Evolutionary conservation across 1,284 basidiomycete species (phyloP).

Genomic region (Melanopsichium pennsylvanicum): DNA sequence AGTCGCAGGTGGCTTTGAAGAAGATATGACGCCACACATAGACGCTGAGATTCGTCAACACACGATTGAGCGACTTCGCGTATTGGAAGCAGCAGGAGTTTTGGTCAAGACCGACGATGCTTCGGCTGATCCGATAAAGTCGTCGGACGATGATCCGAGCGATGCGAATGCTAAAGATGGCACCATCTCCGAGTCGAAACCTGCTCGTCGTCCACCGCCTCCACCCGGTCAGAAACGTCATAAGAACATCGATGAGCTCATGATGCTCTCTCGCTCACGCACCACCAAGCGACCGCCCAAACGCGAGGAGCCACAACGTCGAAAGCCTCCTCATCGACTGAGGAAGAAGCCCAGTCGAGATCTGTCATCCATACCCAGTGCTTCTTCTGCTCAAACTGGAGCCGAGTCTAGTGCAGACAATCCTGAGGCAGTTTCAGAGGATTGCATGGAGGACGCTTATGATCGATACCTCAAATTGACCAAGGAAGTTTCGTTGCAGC

Average conservation of each 20-base stretch:
- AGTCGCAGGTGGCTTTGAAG: conserved; percentile 12
- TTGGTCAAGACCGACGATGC: conserved; percentile 71
- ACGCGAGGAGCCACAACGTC: conserved; percentile 44
- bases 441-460: conserved; percentile 81
- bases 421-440: conserved; percentile 58
- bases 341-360: conserved; percentile 34
- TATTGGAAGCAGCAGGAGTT: conserved; percentile 85
- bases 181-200: conserved; percentile 3
- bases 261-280: conserved; percentile 39
- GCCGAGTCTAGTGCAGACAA: neutral
- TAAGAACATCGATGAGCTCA: conserved; percentile 43
- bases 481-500: conserved; percentile 46
- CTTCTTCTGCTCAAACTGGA: neutral
- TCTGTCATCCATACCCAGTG: conserved; percentile 34
- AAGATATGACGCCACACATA: conserved; percentile 56
- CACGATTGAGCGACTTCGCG: conserved; percentile 78
- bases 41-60: conserved; percentile 72
- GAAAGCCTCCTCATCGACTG: conserved; percentile 33
- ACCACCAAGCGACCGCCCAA: conserved; percentile 31
- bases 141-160: neutral
- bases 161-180: neutral
- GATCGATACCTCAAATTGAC: conserved; percentile 76
- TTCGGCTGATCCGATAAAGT: neutral
- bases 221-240: conserved; percentile 36
- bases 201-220: conserved; percentile 37